These are phyloP conservation scores for Penstemon barbatus DNA, from an alignment of 257 asterid species.

Conservation along the genomic window DNA sequence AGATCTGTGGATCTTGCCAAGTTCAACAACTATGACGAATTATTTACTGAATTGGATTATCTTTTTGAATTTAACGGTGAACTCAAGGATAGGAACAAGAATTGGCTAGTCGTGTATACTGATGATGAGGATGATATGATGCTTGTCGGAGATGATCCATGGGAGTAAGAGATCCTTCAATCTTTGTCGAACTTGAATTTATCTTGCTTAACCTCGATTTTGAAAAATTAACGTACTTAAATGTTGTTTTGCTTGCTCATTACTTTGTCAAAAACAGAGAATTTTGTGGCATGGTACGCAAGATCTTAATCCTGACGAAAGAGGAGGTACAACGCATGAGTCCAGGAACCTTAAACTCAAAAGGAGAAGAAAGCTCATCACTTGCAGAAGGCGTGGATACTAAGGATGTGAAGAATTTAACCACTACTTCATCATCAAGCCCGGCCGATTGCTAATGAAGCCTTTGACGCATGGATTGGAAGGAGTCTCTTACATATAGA, in stretches of 20 bases:
- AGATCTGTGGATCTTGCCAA: constrained; percentile 93
- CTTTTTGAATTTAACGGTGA: constrained; percentile 72
- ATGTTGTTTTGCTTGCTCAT: constrained; percentile 15
- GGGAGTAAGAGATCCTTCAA: constrained; percentile 54
- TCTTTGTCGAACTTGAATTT: neutral
- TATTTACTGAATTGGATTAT: constrained; percentile 56
- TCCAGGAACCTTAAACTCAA: constrained; percentile 62
- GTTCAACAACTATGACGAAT: constrained; percentile 65
- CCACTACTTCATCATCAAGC: constrained; percentile 45
- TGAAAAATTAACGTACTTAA: neutral
- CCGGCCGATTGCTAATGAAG: constrained; percentile 46
- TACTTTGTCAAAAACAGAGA: constrained; percentile 52
- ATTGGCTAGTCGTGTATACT: constrained; percentile 70
- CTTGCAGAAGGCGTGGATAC: constrained; percentile 64
- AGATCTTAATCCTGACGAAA: constrained; percentile 74
- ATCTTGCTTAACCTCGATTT: constrained; percentile 10
- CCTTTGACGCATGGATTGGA: constrained; percentile 28
- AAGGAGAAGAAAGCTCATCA: constrained; percentile 69
- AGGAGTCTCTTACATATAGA: constrained; percentile 37
- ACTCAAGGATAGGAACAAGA: constrained; percentile 58
- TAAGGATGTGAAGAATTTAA: constrained; percentile 59
- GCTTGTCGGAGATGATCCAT: constrained; percentile 88
- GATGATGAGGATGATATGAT: constrained; percentile 82
- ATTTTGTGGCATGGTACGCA: constrained; percentile 87
- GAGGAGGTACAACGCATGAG: constrained; percentile 87